Percentiles rank a stretch among this genome's conserved stretches.
Conservation (phyloP, 371 early-diverging fungal species). For the Rhizomucor pusillus region DNA sequence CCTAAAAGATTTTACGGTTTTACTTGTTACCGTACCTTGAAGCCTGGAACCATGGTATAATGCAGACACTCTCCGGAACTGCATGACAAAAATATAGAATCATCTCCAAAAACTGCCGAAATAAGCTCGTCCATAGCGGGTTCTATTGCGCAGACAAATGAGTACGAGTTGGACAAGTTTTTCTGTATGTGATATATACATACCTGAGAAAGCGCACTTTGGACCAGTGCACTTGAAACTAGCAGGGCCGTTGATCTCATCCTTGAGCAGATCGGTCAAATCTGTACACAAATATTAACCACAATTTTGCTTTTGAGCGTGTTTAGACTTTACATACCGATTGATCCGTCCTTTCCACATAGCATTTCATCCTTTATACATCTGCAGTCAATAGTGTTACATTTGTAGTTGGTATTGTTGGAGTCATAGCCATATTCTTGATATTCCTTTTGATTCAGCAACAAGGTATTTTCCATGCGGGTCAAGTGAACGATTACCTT, state of each 20-base stretch:
- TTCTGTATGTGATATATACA: not conserved
- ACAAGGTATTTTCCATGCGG: not conserved
- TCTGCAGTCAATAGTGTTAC: constrained; percentile 65
- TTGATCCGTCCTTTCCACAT: constrained; percentile 76
- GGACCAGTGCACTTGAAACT: constrained; percentile 60
- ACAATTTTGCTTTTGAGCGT: not conserved
- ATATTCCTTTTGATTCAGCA: not conserved
- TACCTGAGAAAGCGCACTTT: constrained; percentile 67
- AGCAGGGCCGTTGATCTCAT: constrained; percentile 77
- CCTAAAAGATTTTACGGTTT: no score
- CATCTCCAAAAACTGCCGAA: constrained; percentile 70
- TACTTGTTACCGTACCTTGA: constrained; percentile 24
- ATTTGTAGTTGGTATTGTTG: constrained; percentile 55
- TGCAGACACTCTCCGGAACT: constrained; percentile 83
- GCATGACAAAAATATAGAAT: constrained; percentile 70
- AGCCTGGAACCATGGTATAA: constrained; percentile 85
- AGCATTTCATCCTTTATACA: constrained; percentile 75
- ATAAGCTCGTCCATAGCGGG: constrained; percentile 76
- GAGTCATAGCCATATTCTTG: constrained; percentile 47
- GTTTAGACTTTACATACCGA: constrained; percentile 42
- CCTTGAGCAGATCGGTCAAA: constrained; percentile 66
- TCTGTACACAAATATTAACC: constrained; percentile 25
- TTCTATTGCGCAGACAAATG: constrained; percentile 30
- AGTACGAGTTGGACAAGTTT: not conserved
- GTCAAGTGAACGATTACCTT: constrained; percentile 29